phyloP scores from a whole-genome alignment of 163 green algal species.

The Smithsoniella earleae region DNA sequence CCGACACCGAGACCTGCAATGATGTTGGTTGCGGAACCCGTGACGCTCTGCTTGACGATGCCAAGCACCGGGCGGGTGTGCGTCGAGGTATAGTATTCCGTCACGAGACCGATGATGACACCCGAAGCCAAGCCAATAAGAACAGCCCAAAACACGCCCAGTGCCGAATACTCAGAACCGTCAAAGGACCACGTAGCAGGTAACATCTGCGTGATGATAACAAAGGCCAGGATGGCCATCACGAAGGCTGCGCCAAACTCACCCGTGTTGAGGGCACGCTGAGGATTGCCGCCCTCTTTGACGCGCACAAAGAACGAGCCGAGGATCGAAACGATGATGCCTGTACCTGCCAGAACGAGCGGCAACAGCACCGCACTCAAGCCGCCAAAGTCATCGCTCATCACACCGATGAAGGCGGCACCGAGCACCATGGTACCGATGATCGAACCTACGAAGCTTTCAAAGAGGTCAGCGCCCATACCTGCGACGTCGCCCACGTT shows the following conservation, averaged over 20 bases:
- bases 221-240: constrained; percentile 34
- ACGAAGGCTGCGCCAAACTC: constrained; percentile 35
- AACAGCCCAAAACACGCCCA: constrained; percentile 35
- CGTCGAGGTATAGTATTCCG: constrained; percentile 41
- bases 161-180: too few relatives aligned
- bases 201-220: constrained; percentile 23
- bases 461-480: constrained; percentile 49
- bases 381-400: too few relatives aligned
- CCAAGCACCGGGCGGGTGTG: constrained; percentile 33
- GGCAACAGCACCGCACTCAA: constrained; percentile 37
- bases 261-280: constrained; percentile 33
- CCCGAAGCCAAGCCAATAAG: constrained; percentile 37
- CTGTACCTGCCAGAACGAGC: constrained; percentile 41
- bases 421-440: too few relatives aligned
- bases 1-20: constrained; percentile 42
- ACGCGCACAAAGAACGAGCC: constrained; percentile 40
- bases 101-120: constrained; percentile 36
- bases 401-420: too few relatives aligned
- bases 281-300: constrained; percentile 34
- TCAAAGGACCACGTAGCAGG: too few relatives aligned
- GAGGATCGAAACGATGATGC: constrained; percentile 38
- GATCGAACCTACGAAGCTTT: constrained; percentile 38
- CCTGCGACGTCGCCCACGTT: constrained; percentile 48
- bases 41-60: constrained; percentile 33
- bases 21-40: constrained; percentile 39